Evolutionary conservation across 1,139 yeast species (phyloP).

Genomic region (Lodderomyces elongisporus): DNA sequence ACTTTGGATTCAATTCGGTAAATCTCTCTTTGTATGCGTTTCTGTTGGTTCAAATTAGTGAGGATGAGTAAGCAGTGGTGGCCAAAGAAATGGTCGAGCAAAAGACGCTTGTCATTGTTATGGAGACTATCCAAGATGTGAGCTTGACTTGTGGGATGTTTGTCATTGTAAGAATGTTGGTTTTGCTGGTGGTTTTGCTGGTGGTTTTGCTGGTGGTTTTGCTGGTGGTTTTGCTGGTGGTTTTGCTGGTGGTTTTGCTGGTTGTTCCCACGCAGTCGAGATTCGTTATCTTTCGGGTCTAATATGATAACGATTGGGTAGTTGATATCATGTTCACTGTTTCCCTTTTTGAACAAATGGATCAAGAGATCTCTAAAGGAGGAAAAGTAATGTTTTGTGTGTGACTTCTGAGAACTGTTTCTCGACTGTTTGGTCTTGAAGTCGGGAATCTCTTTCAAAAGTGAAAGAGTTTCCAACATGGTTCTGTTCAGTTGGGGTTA

Average conservation of each 20-base stretch:
- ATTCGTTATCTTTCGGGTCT: background rate
- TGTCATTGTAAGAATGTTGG: conserved; percentile 4
- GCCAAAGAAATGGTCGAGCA: conserved; percentile 36
- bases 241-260: conserved; percentile 1
- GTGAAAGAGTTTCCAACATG: conserved; percentile 14
- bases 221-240: conserved; percentile 13
- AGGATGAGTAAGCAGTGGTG: conserved; percentile 34
- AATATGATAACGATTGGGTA: conserved; percentile 31
- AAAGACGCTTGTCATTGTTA: conserved; percentile 25
- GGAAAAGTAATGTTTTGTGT: background rate
- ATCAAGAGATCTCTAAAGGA: conserved; percentile 10
- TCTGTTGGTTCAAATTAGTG: conserved; percentile 17
- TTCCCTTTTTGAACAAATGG: conserved; percentile 31
- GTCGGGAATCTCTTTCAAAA: conserved; percentile 5
- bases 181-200: conserved; percentile 13
- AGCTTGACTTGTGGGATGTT: too few species aligned
- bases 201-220: background rate
- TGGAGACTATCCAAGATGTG: conserved; percentile 16
- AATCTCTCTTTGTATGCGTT: conserved; percentile 24
- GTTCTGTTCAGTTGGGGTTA: background rate
- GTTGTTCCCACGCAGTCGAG: background rate
- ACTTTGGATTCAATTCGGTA: conserved; percentile 23
- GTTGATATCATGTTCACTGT: conserved; percentile 30
- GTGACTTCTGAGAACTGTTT: background rate
- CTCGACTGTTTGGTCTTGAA: conserved; percentile 1